Base-by-base conservation (phyloP, 257 asterid species). In the Scutellaria minor region DNA sequence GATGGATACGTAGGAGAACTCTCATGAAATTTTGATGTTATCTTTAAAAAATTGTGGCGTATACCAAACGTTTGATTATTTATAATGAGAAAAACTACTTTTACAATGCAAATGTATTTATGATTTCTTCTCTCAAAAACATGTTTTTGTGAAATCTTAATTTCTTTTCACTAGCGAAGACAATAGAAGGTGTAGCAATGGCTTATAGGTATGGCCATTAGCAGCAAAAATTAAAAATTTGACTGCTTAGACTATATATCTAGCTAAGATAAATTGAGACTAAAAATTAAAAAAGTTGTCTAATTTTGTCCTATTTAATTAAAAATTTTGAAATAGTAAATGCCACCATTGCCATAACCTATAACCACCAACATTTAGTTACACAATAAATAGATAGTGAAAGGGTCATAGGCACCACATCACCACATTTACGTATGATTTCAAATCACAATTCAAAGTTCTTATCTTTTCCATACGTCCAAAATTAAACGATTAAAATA, bases 351-450 rank as follows among this genome's bases (percentile, higher is more conserved):
- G 39, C 10, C 68, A 35, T 59, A 39, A 48, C 54, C 54, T 35
- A 14, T 66, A 51, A 66, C 61, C 46, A 71, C 61, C 61, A 61
- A 40, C n/a, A 15, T 42, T 9, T 51, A 72, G 71, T 50, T 41
- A 60, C 71, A 63, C 40, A 53, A n/a, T 64, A 54, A 64, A 54
- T 73, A 42, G 78, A 73, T 22, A 52, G 22, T 20, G 58, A 73
- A 5, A 37, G 60, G 51, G 18, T 8, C 4, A 31, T 31, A 31
- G 5, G 0, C 4, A 31, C 37, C 37, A 31, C 37, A 31, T 2
- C 4, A 31, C 37, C 37, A 31, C 37, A 31, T 2, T 31, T 31
- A 31, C 37, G 37, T 31, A 31, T 31, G 54, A 11, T 48, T 20
- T 66, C 45, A 47, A 27, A 27, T 4, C 37, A 47, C 27, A 48